Percentiles rank a stretch among this genome's conserved stretches.
These are phyloP conservation scores for Pythium utonaiense DNA, from an alignment of 352 stramenopile species.

Conservation along the genomic window DNA sequence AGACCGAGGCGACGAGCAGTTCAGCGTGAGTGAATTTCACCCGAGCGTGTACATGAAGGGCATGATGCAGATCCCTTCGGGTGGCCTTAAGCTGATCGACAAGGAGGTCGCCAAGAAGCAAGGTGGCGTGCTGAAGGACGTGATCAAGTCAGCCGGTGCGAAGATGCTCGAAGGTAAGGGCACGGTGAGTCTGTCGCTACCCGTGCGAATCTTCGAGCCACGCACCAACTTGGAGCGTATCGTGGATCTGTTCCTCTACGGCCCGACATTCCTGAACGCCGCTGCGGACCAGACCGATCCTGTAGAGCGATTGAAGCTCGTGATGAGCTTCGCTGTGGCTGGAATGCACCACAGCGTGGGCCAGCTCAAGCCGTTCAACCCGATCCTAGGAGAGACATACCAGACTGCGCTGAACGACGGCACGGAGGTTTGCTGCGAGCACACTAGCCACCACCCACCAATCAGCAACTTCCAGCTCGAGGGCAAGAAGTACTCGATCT, in stretches of 20 bases:
- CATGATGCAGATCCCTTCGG: constrained; percentile 70
- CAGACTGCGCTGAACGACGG: constrained; percentile 72
- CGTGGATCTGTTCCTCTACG: constrained; percentile 79
- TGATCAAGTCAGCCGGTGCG: constrained; percentile 60
- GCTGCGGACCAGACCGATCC: constrained; percentile 57
- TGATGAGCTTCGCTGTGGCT: constrained; percentile 73
- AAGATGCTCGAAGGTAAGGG: constrained; percentile 38
- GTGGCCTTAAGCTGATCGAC: constrained; percentile 77
- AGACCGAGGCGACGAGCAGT: constrained; percentile 20
- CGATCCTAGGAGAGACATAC: constrained; percentile 80
- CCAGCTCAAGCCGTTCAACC: constrained; percentile 85
- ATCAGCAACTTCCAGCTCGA: constrained; percentile 84
- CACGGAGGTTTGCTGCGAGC: constrained; percentile 76
- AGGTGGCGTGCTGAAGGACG: constrained; percentile 78
- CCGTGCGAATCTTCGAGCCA: constrained; percentile 83
- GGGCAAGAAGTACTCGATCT: constrained; percentile 68
- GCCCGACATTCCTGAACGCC: constrained; percentile 65
- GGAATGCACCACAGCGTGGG: constrained; percentile 78
- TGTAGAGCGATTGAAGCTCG: constrained; percentile 77
- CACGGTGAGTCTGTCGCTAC: constrained; percentile 74
- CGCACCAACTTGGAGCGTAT: constrained; percentile 79
- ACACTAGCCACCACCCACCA: constrained; percentile 83
- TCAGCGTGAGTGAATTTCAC: constrained; percentile 45
- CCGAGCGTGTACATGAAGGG: constrained; percentile 77
- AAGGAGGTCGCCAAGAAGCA: constrained; percentile 87